Evolutionary conservation across 768 basidiomycete genomes (phyloP).

Genomic region (Rhizopogon vulgaris): DNA sequence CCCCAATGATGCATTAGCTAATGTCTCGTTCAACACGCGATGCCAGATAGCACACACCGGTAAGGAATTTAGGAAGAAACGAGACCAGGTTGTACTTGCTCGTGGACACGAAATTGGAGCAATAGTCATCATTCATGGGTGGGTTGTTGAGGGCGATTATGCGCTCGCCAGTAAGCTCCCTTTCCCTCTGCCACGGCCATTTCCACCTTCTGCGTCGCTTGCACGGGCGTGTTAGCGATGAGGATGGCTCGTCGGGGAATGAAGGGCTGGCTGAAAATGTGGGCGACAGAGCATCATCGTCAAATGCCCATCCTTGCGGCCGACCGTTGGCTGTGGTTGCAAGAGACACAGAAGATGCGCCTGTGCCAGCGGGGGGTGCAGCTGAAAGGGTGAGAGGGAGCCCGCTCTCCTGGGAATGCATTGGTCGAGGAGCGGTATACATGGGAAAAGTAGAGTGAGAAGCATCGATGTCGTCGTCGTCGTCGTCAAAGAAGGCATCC

Average conservation of each 20-base stretch:
- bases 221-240: slow-evolving; percentile 8
- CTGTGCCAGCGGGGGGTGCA: slow-evolving; percentile 56
- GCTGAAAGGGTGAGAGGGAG: slow-evolving; percentile 54
- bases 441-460: slow-evolving; percentile 61
- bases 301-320: slow-evolving; percentile 70
- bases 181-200: slow-evolving; percentile 81
- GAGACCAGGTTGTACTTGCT: slow-evolving; percentile 89
- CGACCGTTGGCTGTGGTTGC: slow-evolving; percentile 31
- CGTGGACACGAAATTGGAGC: slow-evolving; percentile 83
- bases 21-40: background rate
- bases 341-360: slow-evolving; percentile 41
- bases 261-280: slow-evolving; percentile 39
- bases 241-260: slow-evolving; percentile 26
- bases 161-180: slow-evolving; percentile 64
- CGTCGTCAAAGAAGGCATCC: slow-evolving; percentile 78
- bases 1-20: slow-evolving; percentile 5
- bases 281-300: slow-evolving; percentile 51
- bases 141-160: slow-evolving; percentile 79
- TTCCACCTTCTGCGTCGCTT: slow-evolving; percentile 42
- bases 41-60: slow-evolving; percentile 49
- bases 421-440: slow-evolving; percentile 16
- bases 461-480: slow-evolving; percentile 69
- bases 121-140: slow-evolving; percentile 56
- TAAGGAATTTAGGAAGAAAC: slow-evolving; percentile 90
- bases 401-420: slow-evolving; percentile 41